Conservation (phyloP, 768 basidiomycete genomes). For the Suillus spraguei region DNA sequence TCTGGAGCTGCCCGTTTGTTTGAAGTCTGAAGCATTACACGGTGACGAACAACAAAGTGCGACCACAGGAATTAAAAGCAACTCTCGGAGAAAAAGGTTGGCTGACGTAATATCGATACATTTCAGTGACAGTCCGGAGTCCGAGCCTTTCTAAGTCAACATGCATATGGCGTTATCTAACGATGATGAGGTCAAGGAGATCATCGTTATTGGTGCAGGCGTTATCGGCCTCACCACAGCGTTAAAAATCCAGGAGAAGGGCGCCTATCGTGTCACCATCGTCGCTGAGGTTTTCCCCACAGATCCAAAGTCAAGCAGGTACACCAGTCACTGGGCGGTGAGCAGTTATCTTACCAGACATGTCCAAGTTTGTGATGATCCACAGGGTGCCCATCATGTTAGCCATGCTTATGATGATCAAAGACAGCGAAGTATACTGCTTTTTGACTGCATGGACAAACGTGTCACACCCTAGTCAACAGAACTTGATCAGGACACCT, state of each 20-base stretch:
- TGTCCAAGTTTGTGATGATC: background rate
- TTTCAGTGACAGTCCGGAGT: background rate
- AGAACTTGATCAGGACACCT: slow-evolving; percentile 76
- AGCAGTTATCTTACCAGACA: slow-evolving; percentile 25
- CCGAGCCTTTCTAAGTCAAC: background rate
- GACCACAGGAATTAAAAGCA: slow-evolving; percentile 4
- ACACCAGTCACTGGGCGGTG: slow-evolving; percentile 85
- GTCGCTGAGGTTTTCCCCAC: slow-evolving; percentile 72
- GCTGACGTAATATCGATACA: slow-evolving; percentile 15
- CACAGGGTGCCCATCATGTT: slow-evolving; percentile 81
- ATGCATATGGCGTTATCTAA: background rate
- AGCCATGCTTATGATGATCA: slow-evolving; percentile 53
- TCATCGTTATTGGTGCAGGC: slow-evolving; percentile 52
- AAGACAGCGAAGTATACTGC: slow-evolving; percentile 54
- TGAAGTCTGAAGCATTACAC: slow-evolving; percentile 22
- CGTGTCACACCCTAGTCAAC: slow-evolving; percentile 2
- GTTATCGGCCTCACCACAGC: slow-evolving; percentile 82
- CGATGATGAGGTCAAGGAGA: slow-evolving; percentile 20
- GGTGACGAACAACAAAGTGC: background rate
- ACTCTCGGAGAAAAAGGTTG: slow-evolving; percentile 13
- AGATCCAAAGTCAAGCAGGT: slow-evolving; percentile 72
- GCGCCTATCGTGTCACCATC: slow-evolving; percentile 64
- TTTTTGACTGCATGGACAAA: background rate
- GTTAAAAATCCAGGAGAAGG: slow-evolving; percentile 63
- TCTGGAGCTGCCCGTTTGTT: slow-evolving; percentile 62